Conservation (phyloP, 148 eudicot genomes). For the Cornus florida region DNA sequence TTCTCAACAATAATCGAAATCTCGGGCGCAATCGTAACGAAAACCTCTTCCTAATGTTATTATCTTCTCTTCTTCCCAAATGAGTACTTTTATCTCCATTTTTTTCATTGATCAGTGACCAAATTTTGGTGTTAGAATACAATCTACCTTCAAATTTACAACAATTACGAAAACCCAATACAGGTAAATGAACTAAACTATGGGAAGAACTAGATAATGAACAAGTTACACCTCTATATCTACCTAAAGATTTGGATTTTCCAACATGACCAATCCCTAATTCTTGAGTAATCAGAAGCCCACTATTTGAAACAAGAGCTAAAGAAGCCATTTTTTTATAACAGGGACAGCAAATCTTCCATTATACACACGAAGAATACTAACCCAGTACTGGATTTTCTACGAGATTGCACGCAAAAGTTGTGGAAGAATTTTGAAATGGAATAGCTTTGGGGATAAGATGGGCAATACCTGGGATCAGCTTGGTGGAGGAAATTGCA, state of each 20-base stretch:
- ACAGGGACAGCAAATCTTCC: constrained; percentile 9
- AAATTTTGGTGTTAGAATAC: constrained; percentile 32
- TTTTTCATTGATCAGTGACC: constrained; percentile 39
- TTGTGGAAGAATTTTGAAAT: not conserved
- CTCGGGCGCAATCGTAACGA: constrained; percentile 65
- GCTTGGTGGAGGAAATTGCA: constrained; percentile 8
- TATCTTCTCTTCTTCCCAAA: constrained; percentile 31
- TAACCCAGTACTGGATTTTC: constrained; percentile 6
- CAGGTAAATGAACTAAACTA: constrained; percentile 27
- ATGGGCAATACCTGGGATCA: constrained; percentile 13
- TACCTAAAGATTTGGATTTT: constrained; percentile 31
- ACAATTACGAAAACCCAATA: constrained; percentile 25
- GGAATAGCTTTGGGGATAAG: not conserved
- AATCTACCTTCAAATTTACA: constrained; percentile 7
- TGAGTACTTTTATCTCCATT: constrained; percentile 32
- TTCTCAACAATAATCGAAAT: constrained; percentile 50
- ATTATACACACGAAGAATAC: constrained; percentile 9
- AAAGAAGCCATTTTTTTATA: constrained; percentile 53
- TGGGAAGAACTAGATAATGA: constrained; percentile 27
- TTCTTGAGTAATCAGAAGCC: constrained; percentile 39
- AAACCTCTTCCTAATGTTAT: constrained; percentile 46
- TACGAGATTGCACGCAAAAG: constrained; percentile 5
- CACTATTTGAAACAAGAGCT: constrained; percentile 52
- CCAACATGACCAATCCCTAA: constrained; percentile 28
- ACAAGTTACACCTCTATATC: constrained; percentile 24